Evolutionary conservation across 2,329 filamentous ascomycete species (phyloP), one percentile per base, ranked within the genome.

Genomic region (Pseudopithomyces chartarum): DNA sequence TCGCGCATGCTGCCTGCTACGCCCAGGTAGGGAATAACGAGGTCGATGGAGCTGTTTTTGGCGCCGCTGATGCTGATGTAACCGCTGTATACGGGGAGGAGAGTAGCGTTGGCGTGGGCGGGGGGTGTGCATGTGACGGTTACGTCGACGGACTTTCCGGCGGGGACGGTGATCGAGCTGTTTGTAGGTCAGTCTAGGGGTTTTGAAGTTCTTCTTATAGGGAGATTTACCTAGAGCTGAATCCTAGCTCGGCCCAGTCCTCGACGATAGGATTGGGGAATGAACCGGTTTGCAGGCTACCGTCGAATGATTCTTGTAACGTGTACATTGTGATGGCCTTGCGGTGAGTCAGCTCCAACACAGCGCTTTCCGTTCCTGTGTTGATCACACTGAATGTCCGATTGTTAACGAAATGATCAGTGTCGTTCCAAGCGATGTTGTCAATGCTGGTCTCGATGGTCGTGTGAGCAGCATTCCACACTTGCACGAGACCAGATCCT

Each of bases 51-150:
- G n/a, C 55, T 49, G 38, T 56, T 54, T 22, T 42, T 38, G 5
- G 32, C 36, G 15, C 52, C 36, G 36, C 47, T 58, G 2, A 65
- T 5, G 12, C 54, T 52, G 26, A 69, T 56, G 43, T 55, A 68
- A 49, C 66, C 66, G 15, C 61, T 62, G 56, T 69, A 68, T 5
- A 69, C 58, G 8, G 66, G 63, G 7, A 68, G 52, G 6, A 62
- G 46, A 6, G 60, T 62, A 5, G 56, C 56, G 39, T 68, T 64
- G 49, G 66, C 45, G 22, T 58, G 55, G n/a, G 62, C 42, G 17
- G 65, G 64, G 2, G 66, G 67, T 15, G 64, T 63, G 48, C 58
- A 58, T 23, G 59, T 60, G 44, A 58, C 54, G 10, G 61, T 62
- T 39, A 60, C 47, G 22, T 53, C 51, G 8, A 59, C 58, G 15